Evolutionary conservation across 192 early-diverging fungal genomes (phyloP), one percentile per base, ranked within the genome.

Genomic region (Tieghemiomyces parasiticus): DNA sequence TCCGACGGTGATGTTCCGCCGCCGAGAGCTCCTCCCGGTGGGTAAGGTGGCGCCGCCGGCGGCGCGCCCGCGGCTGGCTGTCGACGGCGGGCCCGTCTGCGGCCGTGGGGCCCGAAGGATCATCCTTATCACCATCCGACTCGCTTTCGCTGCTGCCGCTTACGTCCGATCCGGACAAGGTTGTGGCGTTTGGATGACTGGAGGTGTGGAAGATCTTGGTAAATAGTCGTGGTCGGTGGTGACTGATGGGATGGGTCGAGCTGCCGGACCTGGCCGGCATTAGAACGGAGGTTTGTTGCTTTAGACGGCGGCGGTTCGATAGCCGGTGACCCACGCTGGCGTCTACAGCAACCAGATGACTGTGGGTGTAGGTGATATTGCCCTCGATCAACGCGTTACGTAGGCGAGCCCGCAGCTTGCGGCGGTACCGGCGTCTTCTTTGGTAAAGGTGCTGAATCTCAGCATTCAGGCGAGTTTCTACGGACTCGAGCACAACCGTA

Each of bases 371-470:
- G 38, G 16, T 42, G 38, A 42, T 6, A 42, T 42, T 42, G 8
- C 38, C 38, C 16, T 42, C 38, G 8, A 42, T 10, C 38, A 42
- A 16, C 6, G 38, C 16, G 16, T 42, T 6, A 16, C 38, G 38
- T 3, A 58, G 22, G 20, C 35, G 55, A 35, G 34, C 32, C 4
- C 55, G 55, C 28, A 31, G 24, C 33, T 22, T 14, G 33, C 19
- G 34, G 10, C 55, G 55, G n/a, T 58, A 31, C 16, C 16, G 38
- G 38, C 38, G 38, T n/a, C n/a, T n/a, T n/a, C n/a, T n/a, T n/a
- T 54, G 14, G 33, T 58, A 58, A 35, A 58, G 20, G 24, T 31
- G 55, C 6, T 38, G 28, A 10, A 58, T 28, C 35, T 58, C 26
- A 9, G 35, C 55, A n/a, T 58, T 34, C 22, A 58, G 22, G 1